Conservation (phyloP, 2,329 filamentous ascomycete genomes). For the Lachnellula arida region DNA sequence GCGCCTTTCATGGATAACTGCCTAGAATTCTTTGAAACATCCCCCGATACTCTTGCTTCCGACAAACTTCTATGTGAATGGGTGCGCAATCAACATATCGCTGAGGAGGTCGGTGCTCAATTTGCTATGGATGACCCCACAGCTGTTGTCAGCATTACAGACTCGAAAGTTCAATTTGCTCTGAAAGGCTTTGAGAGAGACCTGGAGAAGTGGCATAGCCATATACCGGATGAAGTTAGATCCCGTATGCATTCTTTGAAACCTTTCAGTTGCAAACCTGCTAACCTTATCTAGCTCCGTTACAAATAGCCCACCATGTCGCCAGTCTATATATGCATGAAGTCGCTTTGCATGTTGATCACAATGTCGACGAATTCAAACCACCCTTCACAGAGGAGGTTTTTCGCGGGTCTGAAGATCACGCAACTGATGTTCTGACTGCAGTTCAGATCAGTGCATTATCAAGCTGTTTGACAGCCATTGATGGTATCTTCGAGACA, state of each 20-base stretch:
- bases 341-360: slow-evolving; percentile 52
- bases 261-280: not conserved
- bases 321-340: slow-evolving; percentile 56
- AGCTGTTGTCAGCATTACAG: slow-evolving; percentile 45
- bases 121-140: slow-evolving; percentile 47
- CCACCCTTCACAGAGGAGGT: slow-evolving; percentile 32
- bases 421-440: slow-evolving; percentile 22
- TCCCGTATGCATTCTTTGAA: slow-evolving; percentile 24
- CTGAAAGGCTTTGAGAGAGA: slow-evolving; percentile 51
- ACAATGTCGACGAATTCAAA: slow-evolving; percentile 48
- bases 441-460: slow-evolving; percentile 46
- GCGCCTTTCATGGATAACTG: slow-evolving; percentile 42
- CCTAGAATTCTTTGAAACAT: slow-evolving; percentile 38
- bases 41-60: slow-evolving; percentile 36
- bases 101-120: slow-evolving; percentile 50
- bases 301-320: slow-evolving; percentile 48
- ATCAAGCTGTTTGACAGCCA: slow-evolving; percentile 46
- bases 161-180: slow-evolving; percentile 50
- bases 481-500: slow-evolving; percentile 49
- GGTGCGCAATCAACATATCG: slow-evolving; percentile 43
- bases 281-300: slow-evolving; percentile 34
- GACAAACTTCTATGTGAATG: slow-evolving; percentile 39
- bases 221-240: slow-evolving; percentile 36
- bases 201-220: slow-evolving; percentile 42
- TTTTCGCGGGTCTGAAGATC: slow-evolving; percentile 14